phyloP scores from a whole-genome alignment of 495 filamentous ascomycete species.

The Aspergillus homomorphus region DNA sequence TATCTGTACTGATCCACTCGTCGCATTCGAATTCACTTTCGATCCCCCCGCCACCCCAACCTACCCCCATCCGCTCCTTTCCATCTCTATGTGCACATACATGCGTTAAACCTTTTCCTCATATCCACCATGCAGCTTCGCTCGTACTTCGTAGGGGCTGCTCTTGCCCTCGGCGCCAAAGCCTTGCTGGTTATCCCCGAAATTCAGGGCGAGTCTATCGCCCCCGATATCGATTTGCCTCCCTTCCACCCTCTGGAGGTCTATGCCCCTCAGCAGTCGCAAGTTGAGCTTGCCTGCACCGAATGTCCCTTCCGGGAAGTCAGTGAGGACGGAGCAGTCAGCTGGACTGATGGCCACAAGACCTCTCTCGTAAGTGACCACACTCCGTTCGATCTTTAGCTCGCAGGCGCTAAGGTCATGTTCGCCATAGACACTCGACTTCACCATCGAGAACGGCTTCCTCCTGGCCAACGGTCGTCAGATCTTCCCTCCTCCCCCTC shows the following conservation, averaged over 20 bases:
- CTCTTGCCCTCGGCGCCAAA: conserved; percentile 41
- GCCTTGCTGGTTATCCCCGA: conserved; percentile 50
- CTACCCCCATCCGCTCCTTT: background rate
- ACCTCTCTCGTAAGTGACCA: conserved; percentile 37
- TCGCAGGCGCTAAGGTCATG: conserved; percentile 14
- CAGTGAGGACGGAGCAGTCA: conserved; percentile 29
- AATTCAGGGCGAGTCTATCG: conserved; percentile 28
- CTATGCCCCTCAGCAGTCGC: conserved; percentile 29
- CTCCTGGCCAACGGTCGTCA: conserved; percentile 47
- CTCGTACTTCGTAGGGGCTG: conserved; percentile 40
- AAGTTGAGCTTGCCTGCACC: conserved; percentile 42
- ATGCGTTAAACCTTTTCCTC: conserved; percentile 4
- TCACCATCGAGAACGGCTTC: conserved; percentile 39
- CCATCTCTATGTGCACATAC: conserved; percentile 9
- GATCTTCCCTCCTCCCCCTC: conserved; percentile 47
- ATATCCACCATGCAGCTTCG: conserved; percentile 40
- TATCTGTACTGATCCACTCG: too few relatives aligned
- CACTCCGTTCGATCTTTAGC: conserved; percentile 8
- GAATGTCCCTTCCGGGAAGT: conserved; percentile 46
- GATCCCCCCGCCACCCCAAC: too few relatives aligned
- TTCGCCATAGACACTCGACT: conserved; percentile 34
- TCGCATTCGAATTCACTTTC: too few relatives aligned
- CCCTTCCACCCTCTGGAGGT: conserved; percentile 27
- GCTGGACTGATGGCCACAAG: conserved; percentile 37
- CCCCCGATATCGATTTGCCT: conserved; percentile 26